Base-by-base conservation (phyloP, 106 monocot species). In the Apostasia shenzhenica region DNA sequence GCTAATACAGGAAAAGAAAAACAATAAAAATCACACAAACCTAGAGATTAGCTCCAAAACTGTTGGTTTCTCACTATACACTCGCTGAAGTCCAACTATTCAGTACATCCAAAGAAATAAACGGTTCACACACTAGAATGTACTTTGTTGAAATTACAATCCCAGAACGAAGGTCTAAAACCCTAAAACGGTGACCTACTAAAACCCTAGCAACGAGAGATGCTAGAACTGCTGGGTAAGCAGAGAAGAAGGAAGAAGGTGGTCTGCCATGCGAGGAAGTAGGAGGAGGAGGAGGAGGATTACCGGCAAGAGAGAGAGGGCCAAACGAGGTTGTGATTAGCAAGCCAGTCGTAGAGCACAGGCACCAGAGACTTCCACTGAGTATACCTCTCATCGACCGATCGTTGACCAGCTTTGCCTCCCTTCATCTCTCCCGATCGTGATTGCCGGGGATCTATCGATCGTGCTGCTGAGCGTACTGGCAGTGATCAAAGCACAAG, bases 341-440 rank as follows among this genome's bases (percentile, higher is more conserved):
- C 82, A 76, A 97, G 83, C 95, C 95, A 97, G 81, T 97, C 95
- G 82, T 97, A 97, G 74, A 97, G 92, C n/a, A 97, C 92, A 0
- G 92, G 95, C 2, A 97, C 83, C 50, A 89, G 80, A 6, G 89
- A 84, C 66, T 97, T 97, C 95, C 92, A 97, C 68, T 97, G 91
- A 37, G 88, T 86, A 71, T 97, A 92, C 78, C 89, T 72, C 77
- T 97, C 95, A 84, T 97, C 84, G 61, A 92, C 77, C 46, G 73
- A 67, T 54, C 70, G 54, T 37, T 72, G 58, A 41, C 47, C 67
- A 3, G 80, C 54, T 45, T 75, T 81, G 5, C 68, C 70, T 71
- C 82, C 86, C 78, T 76, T 92, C 91, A 88, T 91, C 73, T 78
- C 67, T 14, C 56, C 48, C 57, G 5, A 7, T 48, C 4, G 45